phyloP scores from a whole-genome alignment of 1,139 yeast species.

The Hansenula lynferdii region DNA sequence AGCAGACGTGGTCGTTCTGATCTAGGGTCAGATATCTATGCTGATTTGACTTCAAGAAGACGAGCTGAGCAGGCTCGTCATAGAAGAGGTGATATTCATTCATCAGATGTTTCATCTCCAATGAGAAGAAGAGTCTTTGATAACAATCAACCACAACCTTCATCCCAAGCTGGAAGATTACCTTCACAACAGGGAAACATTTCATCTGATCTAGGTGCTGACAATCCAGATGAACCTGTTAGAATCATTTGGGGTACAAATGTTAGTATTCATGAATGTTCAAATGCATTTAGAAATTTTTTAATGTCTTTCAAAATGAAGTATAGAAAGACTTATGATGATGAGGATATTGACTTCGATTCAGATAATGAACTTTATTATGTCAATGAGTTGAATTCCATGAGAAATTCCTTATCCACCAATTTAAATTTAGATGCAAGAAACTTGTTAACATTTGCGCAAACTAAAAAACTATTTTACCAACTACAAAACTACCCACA shows the following conservation, averaged over 20 bases:
- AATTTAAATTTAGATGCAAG: slow-evolving; percentile 82
- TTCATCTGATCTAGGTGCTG: slow-evolving; percentile 16
- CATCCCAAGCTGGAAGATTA: too few relatives aligned
- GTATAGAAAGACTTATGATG: slow-evolving; percentile 64
- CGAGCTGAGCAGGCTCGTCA: slow-evolving; percentile 26
- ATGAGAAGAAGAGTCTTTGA: slow-evolving; percentile 26
- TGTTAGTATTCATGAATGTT: slow-evolving; percentile 85
- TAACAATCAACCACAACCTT: slow-evolving; percentile 11
- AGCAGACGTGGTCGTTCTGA: slow-evolving; percentile 14
- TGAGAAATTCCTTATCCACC: slow-evolving; percentile 76
- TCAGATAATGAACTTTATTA: slow-evolving; percentile 75
- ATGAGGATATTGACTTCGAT: slow-evolving; percentile 38
- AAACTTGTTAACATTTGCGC: slow-evolving; percentile 70
- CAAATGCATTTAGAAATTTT: slow-evolving; percentile 75
- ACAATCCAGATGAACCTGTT: slow-evolving; percentile 43
- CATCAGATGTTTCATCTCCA: slow-evolving; percentile 49
- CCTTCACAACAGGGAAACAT: slow-evolving; percentile 10
- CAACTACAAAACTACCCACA: slow-evolving; percentile 92
- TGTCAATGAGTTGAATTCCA: slow-evolving; percentile 63
- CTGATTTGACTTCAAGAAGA: slow-evolving; percentile 28
- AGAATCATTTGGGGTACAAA: slow-evolving; percentile 99
- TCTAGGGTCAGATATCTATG: slow-evolving; percentile 27
- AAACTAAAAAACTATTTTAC: slow-evolving; percentile 73
- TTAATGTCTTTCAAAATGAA: slow-evolving; percentile 78
- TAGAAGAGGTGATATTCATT: slow-evolving; percentile 54